These are phyloP conservation scores for Daldinia loculata DNA, from an alignment of 495 filamentous ascomycete species.

Conservation along the genomic window DNA sequence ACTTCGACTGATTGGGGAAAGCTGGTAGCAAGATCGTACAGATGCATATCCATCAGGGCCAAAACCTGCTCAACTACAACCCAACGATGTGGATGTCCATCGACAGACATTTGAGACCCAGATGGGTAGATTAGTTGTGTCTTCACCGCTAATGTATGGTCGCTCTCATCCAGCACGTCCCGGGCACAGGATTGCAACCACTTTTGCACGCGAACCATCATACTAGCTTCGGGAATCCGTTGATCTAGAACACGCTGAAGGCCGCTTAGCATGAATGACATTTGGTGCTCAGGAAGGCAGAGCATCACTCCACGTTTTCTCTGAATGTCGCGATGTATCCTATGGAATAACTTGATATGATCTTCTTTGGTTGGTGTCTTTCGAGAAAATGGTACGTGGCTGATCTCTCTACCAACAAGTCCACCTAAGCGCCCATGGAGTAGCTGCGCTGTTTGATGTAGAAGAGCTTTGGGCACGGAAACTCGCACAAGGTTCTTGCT, in stretches of 20 bases:
- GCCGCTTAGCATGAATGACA: conserved; percentile 63
- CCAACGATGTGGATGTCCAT: conserved; percentile 62
- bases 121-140: conserved; percentile 60
- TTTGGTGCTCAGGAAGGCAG: conserved; percentile 59
- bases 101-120: conserved; percentile 57
- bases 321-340: conserved; percentile 50
- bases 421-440: conserved; percentile 58
- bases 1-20: conserved; percentile 59
- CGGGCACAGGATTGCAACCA: conserved; percentile 56
- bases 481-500: conserved; percentile 54
- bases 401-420: conserved; percentile 55
- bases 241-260: conserved; percentile 55
- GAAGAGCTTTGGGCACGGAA: conserved; percentile 60
- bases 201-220: conserved; percentile 49
- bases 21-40: conserved; percentile 45
- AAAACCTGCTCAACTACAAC: conserved; percentile 49
- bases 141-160: conserved; percentile 68
- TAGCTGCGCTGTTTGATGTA: conserved; percentile 60
- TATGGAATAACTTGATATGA: conserved; percentile 45
- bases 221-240: conserved; percentile 28
- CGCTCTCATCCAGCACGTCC: conserved; percentile 72
- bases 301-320: conserved; percentile 55
- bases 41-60: conserved; percentile 45
- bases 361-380: conserved; percentile 45
- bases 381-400: conserved; percentile 63